Evolutionary conservation across 2,329 filamentous ascomycete species (phyloP).

Genomic region (Pezicula carpinea): DNA sequence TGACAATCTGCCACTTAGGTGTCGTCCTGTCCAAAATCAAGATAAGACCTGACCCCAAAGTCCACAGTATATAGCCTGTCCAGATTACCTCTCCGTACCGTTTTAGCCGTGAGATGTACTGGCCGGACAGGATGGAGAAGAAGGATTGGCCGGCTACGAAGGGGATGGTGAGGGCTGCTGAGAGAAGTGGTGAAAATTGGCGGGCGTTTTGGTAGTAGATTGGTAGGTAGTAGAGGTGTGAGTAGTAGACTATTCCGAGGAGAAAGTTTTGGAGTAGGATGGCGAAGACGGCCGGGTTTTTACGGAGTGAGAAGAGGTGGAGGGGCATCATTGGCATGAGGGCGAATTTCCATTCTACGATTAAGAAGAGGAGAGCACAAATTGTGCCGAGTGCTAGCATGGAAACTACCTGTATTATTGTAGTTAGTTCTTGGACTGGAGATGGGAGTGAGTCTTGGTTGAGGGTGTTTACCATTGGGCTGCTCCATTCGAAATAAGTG

Average conservation of each 20-base stretch:
- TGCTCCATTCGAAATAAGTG: conserved; percentile 51
- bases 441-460: too few species aligned
- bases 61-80: conserved; percentile 30
- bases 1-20: conserved; percentile 41
- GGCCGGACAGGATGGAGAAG: conserved; percentile 44
- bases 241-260: conserved; percentile 55
- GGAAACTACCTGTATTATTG: conserved; percentile 36
- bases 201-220: conserved; percentile 56
- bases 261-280: conserved; percentile 56
- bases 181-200: conserved; percentile 31
- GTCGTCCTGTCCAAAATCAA: conserved; percentile 43
- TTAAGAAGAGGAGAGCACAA: conserved; percentile 42
- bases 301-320: conserved; percentile 40
- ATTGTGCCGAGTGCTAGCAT: conserved; percentile 49
- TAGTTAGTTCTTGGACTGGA: too few species aligned
- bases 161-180: conserved; percentile 46
- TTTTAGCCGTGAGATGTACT: conserved; percentile 51
- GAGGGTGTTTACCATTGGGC: conserved; percentile 36
- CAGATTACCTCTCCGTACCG: conserved; percentile 58
- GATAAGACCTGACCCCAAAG: conserved; percentile 47
- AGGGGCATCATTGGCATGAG: conserved; percentile 54
- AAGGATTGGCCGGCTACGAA: conserved; percentile 43
- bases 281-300: conserved; percentile 44
- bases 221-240: conserved; percentile 54
- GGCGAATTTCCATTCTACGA: conserved; percentile 52